Percentiles rank a stretch among this genome's conserved stretches.
Evolutionary conservation across 345 rosid genomes (phyloP).

Genomic region (Camelina laxa): DNA sequence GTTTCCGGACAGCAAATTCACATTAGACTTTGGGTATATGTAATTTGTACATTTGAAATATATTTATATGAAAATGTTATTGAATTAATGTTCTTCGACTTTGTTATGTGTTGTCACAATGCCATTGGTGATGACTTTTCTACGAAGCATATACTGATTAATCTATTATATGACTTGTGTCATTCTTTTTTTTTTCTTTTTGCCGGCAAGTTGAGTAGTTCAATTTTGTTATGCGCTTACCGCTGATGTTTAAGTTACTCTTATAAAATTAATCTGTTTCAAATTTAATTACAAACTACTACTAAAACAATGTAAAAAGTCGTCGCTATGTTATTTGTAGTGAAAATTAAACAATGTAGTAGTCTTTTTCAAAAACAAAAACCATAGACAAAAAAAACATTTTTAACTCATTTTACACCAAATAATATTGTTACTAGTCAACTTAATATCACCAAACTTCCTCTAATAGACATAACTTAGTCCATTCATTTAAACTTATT

Average conservation of each 20-base stretch:
- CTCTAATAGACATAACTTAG: no score
- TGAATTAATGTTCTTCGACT: background rate
- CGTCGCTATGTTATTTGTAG: background rate
- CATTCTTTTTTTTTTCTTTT: conserved; percentile 19
- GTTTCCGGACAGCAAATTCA: background rate
- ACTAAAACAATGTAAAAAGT: conserved; percentile 4
- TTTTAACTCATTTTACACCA: no score
- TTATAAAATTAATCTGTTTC: background rate
- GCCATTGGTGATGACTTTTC: conserved; percentile 20
- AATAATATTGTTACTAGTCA: background rate
- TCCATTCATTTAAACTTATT: no score
- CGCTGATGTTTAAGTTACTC: background rate
- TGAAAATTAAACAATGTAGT: background rate
- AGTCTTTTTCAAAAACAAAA: background rate
- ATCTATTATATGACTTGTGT: background rate
- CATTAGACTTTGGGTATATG: background rate
- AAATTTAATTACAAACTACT: background rate
- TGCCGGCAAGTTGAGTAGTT: conserved; percentile 7
- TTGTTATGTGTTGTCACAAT: background rate
- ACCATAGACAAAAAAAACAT: background rate
- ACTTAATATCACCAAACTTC: background rate
- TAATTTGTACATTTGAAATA: background rate
- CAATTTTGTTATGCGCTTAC: background rate
- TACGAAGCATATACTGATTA: background rate
- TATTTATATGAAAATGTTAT: background rate